Conservation (phyloP, 1,284 basidiomycete species). For the Exobasidium cylindrosporum region DNA sequence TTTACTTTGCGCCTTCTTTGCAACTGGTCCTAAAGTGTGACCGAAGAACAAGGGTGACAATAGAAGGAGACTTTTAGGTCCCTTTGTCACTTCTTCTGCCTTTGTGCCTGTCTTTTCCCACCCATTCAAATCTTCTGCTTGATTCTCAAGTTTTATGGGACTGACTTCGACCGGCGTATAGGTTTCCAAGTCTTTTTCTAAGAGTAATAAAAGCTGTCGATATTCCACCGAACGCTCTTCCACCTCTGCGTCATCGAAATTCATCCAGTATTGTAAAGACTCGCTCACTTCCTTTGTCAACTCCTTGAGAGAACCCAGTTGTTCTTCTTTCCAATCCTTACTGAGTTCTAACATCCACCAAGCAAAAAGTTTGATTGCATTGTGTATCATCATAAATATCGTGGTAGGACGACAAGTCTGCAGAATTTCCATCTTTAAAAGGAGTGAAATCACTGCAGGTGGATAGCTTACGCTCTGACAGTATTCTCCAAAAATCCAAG, state of each 20-base stretch:
- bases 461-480: constrained; percentile 57
- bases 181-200: constrained; percentile 70
- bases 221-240: constrained; percentile 85
- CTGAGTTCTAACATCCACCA: constrained; percentile 74
- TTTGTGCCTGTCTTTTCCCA: not conserved
- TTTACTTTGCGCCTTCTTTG: constrained; percentile 71
- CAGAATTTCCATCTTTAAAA: constrained; percentile 58
- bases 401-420: not conserved
- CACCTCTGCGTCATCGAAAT: constrained; percentile 69
- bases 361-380: constrained; percentile 81
- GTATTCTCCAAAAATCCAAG: constrained; percentile 93
- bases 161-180: not conserved
- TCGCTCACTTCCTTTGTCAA: constrained; percentile 65
- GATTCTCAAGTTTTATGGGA: not conserved
- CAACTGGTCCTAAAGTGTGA: constrained; percentile 84
- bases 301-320: constrained; percentile 66
- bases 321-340: constrained; percentile 71
- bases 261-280: constrained; percentile 62
- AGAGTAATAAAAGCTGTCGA: constrained; percentile 73
- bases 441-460: constrained; percentile 56
- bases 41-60: constrained; percentile 75
- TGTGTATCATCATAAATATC: constrained; percentile 66
- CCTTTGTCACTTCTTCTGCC: constrained; percentile 1
- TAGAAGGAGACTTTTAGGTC: constrained; percentile 81
- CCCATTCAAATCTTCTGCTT: not conserved